phyloP scores from a whole-genome alignment of 176 grass and related monocot genomes.

The Oryza meridionalis region DNA sequence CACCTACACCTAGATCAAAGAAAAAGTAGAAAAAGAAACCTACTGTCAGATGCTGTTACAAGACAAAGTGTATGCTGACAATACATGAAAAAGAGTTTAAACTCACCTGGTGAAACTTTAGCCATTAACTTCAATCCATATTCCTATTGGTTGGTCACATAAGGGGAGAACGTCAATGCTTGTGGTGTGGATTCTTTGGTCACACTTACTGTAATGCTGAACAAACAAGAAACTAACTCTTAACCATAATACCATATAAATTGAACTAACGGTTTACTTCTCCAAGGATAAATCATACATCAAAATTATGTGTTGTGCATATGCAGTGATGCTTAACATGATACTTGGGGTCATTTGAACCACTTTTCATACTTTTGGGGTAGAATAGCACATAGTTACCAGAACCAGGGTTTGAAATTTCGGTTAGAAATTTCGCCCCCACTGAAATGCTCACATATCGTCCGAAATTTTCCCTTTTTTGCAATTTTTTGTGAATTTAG shows the following conservation, averaged over 20 bases:
- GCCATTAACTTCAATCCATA: not conserved
- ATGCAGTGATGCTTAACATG: not conserved
- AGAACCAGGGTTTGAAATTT: too few species aligned
- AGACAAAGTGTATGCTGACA: slow-evolving; percentile 22
- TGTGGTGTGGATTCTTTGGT: slow-evolving; percentile 2
- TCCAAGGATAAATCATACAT: not conserved
- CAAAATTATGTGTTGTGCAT: not conserved
- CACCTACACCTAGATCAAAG: not conserved
- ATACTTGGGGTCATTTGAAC: not conserved
- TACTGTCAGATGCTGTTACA: not conserved
- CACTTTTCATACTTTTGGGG: not conserved
- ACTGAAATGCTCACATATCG: too few species aligned
- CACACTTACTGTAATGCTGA: not conserved
- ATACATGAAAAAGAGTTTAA: slow-evolving; percentile 19
- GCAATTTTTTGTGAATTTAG: too few species aligned
- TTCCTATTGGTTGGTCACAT: not conserved
- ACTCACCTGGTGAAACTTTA: not conserved
- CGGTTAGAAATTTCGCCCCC: too few species aligned
- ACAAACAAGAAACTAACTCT: not conserved
- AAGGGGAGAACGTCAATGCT: not conserved
- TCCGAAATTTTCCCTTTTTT: too few species aligned
- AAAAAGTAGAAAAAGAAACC: slow-evolving; percentile 17
- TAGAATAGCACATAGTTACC: too few species aligned
- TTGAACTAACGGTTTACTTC: not conserved
- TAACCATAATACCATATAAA: not conserved